Conservation (phyloP, 2,329 filamentous ascomycete genomes). For the Talaromyces sp. region DNA sequence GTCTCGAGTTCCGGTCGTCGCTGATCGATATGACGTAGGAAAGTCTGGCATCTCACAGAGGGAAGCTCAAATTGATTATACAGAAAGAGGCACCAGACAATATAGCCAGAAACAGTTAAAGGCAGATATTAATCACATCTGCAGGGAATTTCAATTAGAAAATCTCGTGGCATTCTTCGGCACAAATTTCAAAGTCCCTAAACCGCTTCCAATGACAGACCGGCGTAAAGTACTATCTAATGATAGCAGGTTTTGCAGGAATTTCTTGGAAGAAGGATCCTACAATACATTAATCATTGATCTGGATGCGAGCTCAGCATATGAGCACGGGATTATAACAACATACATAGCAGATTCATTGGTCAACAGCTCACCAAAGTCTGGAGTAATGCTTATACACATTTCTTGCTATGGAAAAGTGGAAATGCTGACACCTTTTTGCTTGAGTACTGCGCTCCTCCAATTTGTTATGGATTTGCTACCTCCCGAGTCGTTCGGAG, state of each 20-base stretch:
- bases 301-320: neutral
- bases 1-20: neutral
- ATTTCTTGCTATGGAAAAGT: neutral
- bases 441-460: neutral
- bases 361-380: neutral
- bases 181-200: neutral
- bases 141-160: neutral
- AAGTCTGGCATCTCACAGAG: neutral
- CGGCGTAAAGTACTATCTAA: neutral
- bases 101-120: too few relatives aligned
- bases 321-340: neutral
- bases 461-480: neutral
- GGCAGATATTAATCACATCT: too few relatives aligned
- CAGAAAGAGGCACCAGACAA: neutral
- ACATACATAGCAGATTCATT: neutral
- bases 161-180: neutral
- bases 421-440: neutral
- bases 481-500: neutral
- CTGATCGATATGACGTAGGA: neutral
- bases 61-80: neutral
- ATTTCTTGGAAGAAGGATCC: neutral
- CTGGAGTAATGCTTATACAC: neutral
- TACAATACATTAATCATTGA: neutral
- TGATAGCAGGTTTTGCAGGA: neutral
- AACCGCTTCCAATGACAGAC: neutral